Conservation (phyloP, 208 protist genomes). For the Vickermania spadyakhi region DNA sequence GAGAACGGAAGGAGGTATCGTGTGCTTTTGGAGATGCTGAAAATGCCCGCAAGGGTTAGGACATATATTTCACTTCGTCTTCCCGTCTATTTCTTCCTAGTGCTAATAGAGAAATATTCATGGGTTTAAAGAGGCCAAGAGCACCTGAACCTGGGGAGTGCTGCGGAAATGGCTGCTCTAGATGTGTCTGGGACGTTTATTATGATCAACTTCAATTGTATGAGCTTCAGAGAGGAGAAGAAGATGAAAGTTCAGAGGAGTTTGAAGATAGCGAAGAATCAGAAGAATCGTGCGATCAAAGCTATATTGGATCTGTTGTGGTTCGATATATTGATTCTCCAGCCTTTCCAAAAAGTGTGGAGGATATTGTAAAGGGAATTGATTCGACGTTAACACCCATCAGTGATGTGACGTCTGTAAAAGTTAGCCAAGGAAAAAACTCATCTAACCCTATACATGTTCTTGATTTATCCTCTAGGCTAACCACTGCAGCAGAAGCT, state of each 20-base stretch:
- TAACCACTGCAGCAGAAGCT: neutral
- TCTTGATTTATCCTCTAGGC: no score
- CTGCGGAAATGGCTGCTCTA: constrained; percentile 77
- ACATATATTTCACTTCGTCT: no score
- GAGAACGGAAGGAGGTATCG: no score
- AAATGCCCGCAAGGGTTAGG: no score
- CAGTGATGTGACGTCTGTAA: neutral
- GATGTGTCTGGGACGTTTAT: constrained; percentile 87
- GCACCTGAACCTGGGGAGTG: constrained; percentile 69
- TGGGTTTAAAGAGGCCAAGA: constrained; percentile 28
- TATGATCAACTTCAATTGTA: constrained; percentile 72
- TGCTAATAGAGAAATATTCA: no score
- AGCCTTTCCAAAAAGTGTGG: neutral
- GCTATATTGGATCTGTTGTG: constrained; percentile 53
- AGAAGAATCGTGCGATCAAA: constrained; percentile 11
- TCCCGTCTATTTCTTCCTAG: no score
- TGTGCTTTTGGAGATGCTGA: no score
- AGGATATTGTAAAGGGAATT: neutral
- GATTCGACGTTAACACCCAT: neutral
- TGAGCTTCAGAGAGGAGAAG: constrained; percentile 14
- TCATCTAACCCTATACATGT: no score
- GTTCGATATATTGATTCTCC: constrained; percentile 42
- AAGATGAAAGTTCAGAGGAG: constrained; percentile 6
- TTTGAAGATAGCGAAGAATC: constrained; percentile 4
- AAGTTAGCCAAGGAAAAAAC: neutral